These are phyloP conservation scores for Sugiyamaella paludigena DNA, from an alignment of 1,139 yeast species.

Conservation along the genomic window DNA sequence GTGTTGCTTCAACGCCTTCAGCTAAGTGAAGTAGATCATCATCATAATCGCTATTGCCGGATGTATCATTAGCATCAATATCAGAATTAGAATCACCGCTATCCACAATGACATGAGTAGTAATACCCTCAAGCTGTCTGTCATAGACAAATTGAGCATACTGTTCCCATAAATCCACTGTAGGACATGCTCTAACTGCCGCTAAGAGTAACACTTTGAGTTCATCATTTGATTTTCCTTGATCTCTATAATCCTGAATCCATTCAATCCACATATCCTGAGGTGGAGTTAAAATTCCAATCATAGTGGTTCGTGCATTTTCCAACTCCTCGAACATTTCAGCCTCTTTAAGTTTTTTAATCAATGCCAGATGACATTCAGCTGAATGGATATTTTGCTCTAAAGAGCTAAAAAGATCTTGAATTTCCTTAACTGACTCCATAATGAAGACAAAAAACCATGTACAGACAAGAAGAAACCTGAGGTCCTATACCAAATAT, in stretches of 20 bases:
- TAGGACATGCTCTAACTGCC: constrained; percentile 25
- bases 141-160: constrained; percentile 17
- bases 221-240: constrained; percentile 8
- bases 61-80: constrained; percentile 12
- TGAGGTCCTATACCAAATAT: too few species aligned
- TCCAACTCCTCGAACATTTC: constrained; percentile 11
- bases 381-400: constrained; percentile 1
- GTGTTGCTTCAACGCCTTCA: constrained; percentile 33
- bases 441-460: too few species aligned
- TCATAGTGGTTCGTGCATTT: constrained; percentile 11
- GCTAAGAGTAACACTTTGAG: constrained; percentile 21
- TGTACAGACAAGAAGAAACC: too few species aligned
- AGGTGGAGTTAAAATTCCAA: constrained; percentile 10
- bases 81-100: too few species aligned
- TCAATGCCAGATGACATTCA: constrained; percentile 8
- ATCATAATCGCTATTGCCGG: neutral
- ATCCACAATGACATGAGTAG: too few species aligned
- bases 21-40: constrained; percentile 8
- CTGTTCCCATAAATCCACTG: constrained; percentile 24
- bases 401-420: neutral
- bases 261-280: constrained; percentile 30
- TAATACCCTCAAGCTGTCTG: neutral
- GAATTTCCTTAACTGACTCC: neutral
- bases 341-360: constrained; percentile 2
- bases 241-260: constrained; percentile 25